A percentile compares a stretch with the other conserved stretches of the same genome.
Evolutionary conservation across 1,284 basidiomycete genomes (phyloP).

Genomic region (Psilocybe mexicana): DNA sequence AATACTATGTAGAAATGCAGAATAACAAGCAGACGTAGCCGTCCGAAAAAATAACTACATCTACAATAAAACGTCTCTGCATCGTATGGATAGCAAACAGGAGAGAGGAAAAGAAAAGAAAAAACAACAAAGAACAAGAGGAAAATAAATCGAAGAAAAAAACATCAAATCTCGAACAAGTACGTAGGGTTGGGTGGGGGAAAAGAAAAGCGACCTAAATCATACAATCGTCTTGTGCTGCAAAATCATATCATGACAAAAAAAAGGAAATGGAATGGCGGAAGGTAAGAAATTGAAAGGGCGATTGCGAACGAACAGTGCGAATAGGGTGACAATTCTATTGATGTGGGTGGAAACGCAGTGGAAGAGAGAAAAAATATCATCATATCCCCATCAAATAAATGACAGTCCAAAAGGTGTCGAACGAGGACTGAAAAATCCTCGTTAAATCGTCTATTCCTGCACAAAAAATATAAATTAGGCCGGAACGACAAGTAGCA

Average conservation of each 20-base stretch:
- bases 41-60: slow-evolving; percentile 16
- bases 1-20: slow-evolving; percentile 10
- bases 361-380: slow-evolving; percentile 1
- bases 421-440: not conserved
- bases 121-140: slow-evolving; percentile 5
- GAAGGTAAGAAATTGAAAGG: slow-evolving; percentile 6
- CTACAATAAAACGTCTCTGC: slow-evolving; percentile 12
- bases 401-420: not conserved
- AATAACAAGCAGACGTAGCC: slow-evolving; percentile 12
- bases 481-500: slow-evolving; percentile 2
- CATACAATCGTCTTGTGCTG: slow-evolving; percentile 27
- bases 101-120: not conserved
- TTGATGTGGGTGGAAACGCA: slow-evolving; percentile 4
- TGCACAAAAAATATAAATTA: slow-evolving; percentile 1
- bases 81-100: slow-evolving; percentile 4
- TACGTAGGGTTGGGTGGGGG: not conserved
- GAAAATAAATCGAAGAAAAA: not conserved
- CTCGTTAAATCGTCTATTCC: slow-evolving; percentile 3
- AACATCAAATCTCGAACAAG: slow-evolving; percentile 23
- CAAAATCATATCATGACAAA: slow-evolving; percentile 22
- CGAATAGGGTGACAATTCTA: slow-evolving; percentile 6
- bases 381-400: not conserved
- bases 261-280: not conserved
- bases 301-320: slow-evolving; percentile 12
- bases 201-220: slow-evolving; percentile 17